Base-by-base conservation (phyloP, 2,329 filamentous ascomycete genomes). In the Pseudopithomyces chartarum region DNA sequence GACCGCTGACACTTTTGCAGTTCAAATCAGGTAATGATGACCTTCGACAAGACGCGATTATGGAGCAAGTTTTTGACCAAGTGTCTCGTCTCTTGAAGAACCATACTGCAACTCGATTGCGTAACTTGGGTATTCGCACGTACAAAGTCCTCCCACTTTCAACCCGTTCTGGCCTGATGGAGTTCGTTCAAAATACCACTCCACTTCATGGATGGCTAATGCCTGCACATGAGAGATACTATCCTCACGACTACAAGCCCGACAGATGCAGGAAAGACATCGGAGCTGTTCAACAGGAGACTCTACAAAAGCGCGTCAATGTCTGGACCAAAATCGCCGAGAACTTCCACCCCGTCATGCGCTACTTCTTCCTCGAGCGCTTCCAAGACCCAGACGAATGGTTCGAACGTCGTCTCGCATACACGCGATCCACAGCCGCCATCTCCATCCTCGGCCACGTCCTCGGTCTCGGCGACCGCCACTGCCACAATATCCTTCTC, bases 31-130 rank as follows among this genome's bases (percentile, higher is more conserved):
- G 95, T 17, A 94, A 94, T 70, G 95, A 99, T 73, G 94, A 99
- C 72, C 84, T 99, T 12, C 90, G 96, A 8, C 95, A 99, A 79
- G 95, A 99, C 70, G 92, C 94, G 43, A 99, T 88, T 81, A 99
- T 99, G 96, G 96, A 99, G 76, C 95, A 99, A 77, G 95, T 99
- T 1, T 99, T 99, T 73, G 91, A 93, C 56, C 92, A 96, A 76
- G 95, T 97, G 20, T 98, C 92, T 56, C 90, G 91, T 50, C 85
- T 99, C 20, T 81, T 99, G 23, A 90, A 91, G 72, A 88, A 91
- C 47, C 92, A 98, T 74, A 88, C 91, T 54, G 85, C 88, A 12
- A 97, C 95, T 2, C 89, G 92, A 38, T 92, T 97, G 70, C 89
- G 95, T 6, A 91, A 91, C 61, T 82, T 99, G 11, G 91, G 90